Evolutionary conservation across 2,329 filamentous ascomycete genomes (phyloP).

Genomic region (Monosporascus sp.): DNA sequence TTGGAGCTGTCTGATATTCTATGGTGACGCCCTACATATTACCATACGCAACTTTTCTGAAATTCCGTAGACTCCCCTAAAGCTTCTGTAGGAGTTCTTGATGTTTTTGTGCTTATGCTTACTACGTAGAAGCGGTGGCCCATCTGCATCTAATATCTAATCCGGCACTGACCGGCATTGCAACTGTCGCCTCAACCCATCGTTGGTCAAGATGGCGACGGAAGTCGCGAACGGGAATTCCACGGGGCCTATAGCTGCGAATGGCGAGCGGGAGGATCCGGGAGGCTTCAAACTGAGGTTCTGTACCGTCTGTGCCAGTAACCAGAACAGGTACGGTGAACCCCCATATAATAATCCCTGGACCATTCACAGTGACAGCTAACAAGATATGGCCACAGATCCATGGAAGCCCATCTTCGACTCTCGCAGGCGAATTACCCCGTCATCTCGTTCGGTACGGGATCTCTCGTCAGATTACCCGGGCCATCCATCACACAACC

Average conservation of each 20-base stretch:
- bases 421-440: slow-evolving; percentile 83
- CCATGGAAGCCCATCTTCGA: slow-evolving; percentile 98
- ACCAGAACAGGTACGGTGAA: slow-evolving; percentile 77
- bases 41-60: slow-evolving; percentile 53
- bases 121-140: neutral
- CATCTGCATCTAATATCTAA: neutral
- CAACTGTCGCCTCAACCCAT: slow-evolving; percentile 5
- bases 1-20: slow-evolving; percentile 73
- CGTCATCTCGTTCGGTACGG: slow-evolving; percentile 97
- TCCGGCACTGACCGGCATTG: no score
- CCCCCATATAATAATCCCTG: neutral
- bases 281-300: slow-evolving; percentile 86
- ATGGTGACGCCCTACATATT: slow-evolving; percentile 55
- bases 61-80: slow-evolving; percentile 6
- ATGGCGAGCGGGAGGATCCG: slow-evolving; percentile 44
- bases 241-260: slow-evolving; percentile 28
- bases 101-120: neutral
- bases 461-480: slow-evolving; percentile 87
- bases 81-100: slow-evolving; percentile 15
- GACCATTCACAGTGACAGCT: no score
- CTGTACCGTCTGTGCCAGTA: slow-evolving; percentile 98
- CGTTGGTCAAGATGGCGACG: slow-evolving; percentile 19
- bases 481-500: slow-evolving; percentile 88
- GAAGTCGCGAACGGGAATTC: slow-evolving; percentile 37
- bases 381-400: slow-evolving; percentile 41